Evolutionary conservation across 2,329 filamentous ascomycete species (phyloP).

Genomic region (Scytalidium sp.): DNA sequence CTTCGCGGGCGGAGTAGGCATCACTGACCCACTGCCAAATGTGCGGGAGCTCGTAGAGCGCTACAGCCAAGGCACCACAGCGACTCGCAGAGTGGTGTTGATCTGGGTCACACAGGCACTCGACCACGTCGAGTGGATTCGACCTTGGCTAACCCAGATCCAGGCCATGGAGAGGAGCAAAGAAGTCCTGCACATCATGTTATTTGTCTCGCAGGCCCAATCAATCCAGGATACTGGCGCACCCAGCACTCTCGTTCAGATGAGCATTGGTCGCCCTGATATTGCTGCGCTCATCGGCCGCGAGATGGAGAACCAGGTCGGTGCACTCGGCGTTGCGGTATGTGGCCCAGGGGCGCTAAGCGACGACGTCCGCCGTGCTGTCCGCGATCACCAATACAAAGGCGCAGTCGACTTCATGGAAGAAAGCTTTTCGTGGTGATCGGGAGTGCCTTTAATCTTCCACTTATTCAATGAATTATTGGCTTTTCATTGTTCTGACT

Average conservation of each 20-base stretch:
- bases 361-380: conserved; percentile 68
- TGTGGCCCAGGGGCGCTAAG: conserved; percentile 71
- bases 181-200: conserved; percentile 68
- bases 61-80: conserved; percentile 62
- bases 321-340: conserved; percentile 67
- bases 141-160: conserved; percentile 76
- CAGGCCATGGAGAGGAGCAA: conserved; percentile 67
- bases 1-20: conserved; percentile 75
- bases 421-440: conserved; percentile 65
- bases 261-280: conserved; percentile 75
- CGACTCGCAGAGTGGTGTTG: conserved; percentile 65
- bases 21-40: conserved; percentile 73
- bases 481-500: too few relatives aligned
- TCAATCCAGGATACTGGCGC: conserved; percentile 76
- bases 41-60: conserved; percentile 66
- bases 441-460: too few relatives aligned
- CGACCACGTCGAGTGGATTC: conserved; percentile 77
- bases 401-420: conserved; percentile 73
- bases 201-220: conserved; percentile 69
- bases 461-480: too few relatives aligned
- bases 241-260: conserved; percentile 70
- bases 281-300: conserved; percentile 65
- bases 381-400: conserved; percentile 58
- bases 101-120: conserved; percentile 74
- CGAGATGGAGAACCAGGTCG: conserved; percentile 69